A percentile compares a stretch with the other conserved stretches of the same genome.
phyloP scores from a whole-genome alignment of 345 rosid species.

The Ricinus communis region DNA sequence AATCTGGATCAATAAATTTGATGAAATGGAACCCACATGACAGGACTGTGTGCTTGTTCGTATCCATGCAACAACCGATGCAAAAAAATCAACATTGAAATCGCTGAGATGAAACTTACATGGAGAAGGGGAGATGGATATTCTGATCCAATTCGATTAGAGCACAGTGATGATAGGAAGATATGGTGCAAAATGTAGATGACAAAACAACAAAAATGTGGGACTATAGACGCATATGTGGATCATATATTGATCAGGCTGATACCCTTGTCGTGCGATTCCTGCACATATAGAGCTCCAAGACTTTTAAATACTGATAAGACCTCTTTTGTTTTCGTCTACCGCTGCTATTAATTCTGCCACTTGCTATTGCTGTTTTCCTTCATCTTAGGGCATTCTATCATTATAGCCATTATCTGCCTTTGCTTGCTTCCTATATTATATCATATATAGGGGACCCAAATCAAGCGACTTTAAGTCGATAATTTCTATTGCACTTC shows the following conservation, averaged over 20 bases:
- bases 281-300: background rate
- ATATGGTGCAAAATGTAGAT: too few relatives aligned
- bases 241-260: too few relatives aligned
- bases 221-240: too few relatives aligned
- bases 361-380: background rate
- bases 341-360: background rate
- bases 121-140: slow-evolving; percentile 4
- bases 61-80: background rate
- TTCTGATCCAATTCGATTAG: background rate
- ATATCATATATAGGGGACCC: background rate
- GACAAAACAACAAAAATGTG: too few relatives aligned
- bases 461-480: slow-evolving; percentile 2
- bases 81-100: background rate
- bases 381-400: too few relatives aligned
- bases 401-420: too few relatives aligned
- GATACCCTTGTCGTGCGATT: slow-evolving; percentile 1
- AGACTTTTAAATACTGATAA: background rate
- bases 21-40: slow-evolving; percentile 3
- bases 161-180: background rate
- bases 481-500: background rate
- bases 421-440: background rate
- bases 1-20: too few relatives aligned
- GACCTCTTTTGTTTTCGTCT: background rate
- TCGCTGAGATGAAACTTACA: background rate
- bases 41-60: background rate